Base-by-base conservation (phyloP, 768 basidiomycete genomes). In the Auricularia auricula-judae region DNA sequence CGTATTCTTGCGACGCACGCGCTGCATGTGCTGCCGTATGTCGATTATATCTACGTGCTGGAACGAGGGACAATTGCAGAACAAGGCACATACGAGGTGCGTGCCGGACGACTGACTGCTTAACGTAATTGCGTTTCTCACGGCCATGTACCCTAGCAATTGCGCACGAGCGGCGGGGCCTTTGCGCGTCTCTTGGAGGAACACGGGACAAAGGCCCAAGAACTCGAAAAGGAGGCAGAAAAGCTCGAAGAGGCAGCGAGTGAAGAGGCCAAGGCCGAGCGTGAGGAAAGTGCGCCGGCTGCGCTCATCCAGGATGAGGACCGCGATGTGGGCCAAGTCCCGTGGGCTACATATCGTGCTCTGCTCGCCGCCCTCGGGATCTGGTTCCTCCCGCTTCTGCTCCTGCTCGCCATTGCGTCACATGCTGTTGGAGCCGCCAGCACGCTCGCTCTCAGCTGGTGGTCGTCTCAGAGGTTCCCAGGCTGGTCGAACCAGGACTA, bases 391-490 rank as follows among this genome's bases (percentile, higher is more conserved):
- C 81, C 83, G 0, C 23, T 82, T 10, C 75, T 86, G 16, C 62
- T 83, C 0, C 29, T 73, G 0, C 68, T 85, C 12, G 70, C 86
- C 4, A 67, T 78, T 3, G 60, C 86, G 0, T 73, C 73, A 11
- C 84, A 89, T 70, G 78, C 71, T 1, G 76, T 83, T 3, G 47
- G 18, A n/a, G 74, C 78, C 73, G 83, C 80, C 0, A 86, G 82
- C 66, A 86, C 81, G 36, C 72, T 91, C 3, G 84, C 87, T 75
- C 79, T 92, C n/a, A 87, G 88, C 0, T 89, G 86, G 68, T 92
- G 89, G 89, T 85, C 85, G 0, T 76, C 78, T 1, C 65, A 76
- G n/a, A 80, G 76, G 18, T 81, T 90, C 18, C 65, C 69, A 3
- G 80, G 82, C 2, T 86, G 88, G 70, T 70, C 43, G 3, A 82